Evolutionary conservation across 2,329 filamentous ascomycete species (phyloP), one percentile per base, ranked within the genome.

Genomic region (Pyrenochaeta sp.): DNA sequence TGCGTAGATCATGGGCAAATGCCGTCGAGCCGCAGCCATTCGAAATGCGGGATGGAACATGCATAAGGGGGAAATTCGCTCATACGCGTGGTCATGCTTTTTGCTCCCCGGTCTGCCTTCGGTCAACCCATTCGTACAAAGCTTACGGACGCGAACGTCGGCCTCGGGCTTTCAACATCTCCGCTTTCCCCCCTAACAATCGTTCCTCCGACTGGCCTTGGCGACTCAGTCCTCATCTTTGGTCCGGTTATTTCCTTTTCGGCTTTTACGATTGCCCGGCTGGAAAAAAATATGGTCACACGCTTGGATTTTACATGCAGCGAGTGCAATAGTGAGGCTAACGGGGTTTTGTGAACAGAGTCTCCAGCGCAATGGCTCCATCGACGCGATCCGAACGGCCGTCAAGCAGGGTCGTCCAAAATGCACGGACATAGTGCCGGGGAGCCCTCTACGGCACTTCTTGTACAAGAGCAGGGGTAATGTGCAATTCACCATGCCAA

Each of bases 401-500:
- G 84, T 89, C 21, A 80, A 80, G 7, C 77, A 81, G 22, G 90
- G 91, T 8, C 87, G 93, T 7, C 86, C 89, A 1, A 77, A 75
- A 18, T 82, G 87, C 44, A 82, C 84, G 11, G 87, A 94, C 46
- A 86, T 99, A 45, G 82, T 91, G 1, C 89, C 91, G 0, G 89
- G 88, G 17, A 89, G 87, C 11, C 85, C 88, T 21, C 76, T 97
- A 38, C 86, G 88, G 57, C 94, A 99, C 75, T 99, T 97, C 65
- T 74, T 99, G 13, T 99, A 96, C 79, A 99, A 97, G 72, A 96
- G 90, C 11, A 84, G 90, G 47, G 86, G 87, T 14, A 96, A 99
- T 60, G 94, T 99, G 19, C 95, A 99, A 69, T 99, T 96, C 71
- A 88, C 85, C 57, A 96, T 96, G 90, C 88, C 92, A 1, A 85